Evolutionary conservation across 352 stramenopile genomes (phyloP).

Genomic region (Phytophthora sojae): DNA sequence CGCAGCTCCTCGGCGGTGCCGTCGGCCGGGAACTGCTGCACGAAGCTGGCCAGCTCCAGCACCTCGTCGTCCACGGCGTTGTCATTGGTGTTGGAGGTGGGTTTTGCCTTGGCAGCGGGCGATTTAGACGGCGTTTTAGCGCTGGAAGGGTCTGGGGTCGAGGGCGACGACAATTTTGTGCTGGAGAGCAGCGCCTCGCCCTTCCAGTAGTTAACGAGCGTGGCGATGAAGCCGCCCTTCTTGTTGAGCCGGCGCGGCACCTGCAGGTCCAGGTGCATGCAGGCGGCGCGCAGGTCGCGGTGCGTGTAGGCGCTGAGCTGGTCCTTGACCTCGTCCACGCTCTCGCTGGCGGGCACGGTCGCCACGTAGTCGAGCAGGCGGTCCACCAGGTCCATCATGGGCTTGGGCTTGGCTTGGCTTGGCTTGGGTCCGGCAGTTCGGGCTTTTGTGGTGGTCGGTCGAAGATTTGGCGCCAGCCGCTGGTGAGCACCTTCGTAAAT

Average conservation of each 20-base stretch:
- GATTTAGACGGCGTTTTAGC: background rate
- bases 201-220: constrained; percentile 27
- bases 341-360: constrained; percentile 10
- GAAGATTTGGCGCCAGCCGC: background rate
- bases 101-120: background rate
- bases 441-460: background rate
- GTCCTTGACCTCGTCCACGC: constrained; percentile 18
- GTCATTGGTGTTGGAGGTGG: constrained; percentile 2
- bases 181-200: background rate
- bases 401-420: background rate
- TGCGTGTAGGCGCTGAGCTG: constrained; percentile 30
- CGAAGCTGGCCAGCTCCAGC: constrained; percentile 16
- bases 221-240: constrained; percentile 23
- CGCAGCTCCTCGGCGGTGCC: constrained; percentile 22
- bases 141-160: background rate
- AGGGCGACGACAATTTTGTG: background rate
- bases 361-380: constrained; percentile 30
- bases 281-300: constrained; percentile 24
- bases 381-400: constrained; percentile 16
- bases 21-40: constrained; percentile 23
- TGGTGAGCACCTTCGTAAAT: background rate
- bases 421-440: no score
- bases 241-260: constrained; percentile 21
- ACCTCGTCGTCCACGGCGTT: constrained; percentile 4
- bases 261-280: constrained; percentile 9